phyloP scores from a whole-genome alignment of 2,329 filamentous ascomycete species.

The Microcyclosporella mali region DNA sequence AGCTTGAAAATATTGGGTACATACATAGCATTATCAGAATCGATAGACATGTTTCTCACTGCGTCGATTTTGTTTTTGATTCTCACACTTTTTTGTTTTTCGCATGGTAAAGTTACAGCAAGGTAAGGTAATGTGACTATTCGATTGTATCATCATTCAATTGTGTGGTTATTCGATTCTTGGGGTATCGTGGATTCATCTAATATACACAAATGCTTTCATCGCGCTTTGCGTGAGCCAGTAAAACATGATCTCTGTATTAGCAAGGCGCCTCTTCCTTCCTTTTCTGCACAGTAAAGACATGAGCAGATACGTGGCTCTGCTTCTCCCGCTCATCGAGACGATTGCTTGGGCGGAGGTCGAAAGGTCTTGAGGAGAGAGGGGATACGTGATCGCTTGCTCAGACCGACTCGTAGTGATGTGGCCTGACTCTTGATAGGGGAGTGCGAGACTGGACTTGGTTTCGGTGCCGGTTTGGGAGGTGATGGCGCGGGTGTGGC shows the following conservation, averaged over 20 bases:
- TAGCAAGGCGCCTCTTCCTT: neutral
- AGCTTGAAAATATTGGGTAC: too few relatives aligned
- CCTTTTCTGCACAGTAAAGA: neutral
- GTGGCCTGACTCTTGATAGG: conserved; percentile 28
- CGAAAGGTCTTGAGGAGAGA: conserved; percentile 34
- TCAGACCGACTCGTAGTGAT: conserved; percentile 46
- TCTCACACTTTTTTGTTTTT: too few relatives aligned
- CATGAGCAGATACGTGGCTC: neutral
- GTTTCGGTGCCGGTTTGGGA: conserved; percentile 3
- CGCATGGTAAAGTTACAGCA: too few relatives aligned
- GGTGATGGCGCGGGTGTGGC: neutral
- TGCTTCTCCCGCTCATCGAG: neutral
- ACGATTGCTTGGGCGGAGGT: neutral
- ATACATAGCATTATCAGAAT: too few relatives aligned
- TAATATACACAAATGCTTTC: neutral
- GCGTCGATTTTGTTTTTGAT: too few relatives aligned
- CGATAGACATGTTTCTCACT: too few relatives aligned
- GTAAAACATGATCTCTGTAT: neutral
- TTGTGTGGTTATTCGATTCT: too few relatives aligned
- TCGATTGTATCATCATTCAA: too few relatives aligned
- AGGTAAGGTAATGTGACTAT: too few relatives aligned
- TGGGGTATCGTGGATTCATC: too few relatives aligned
- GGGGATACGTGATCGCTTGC: conserved; percentile 43
- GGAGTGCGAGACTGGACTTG: conserved; percentile 14
- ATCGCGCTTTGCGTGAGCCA: neutral